These are phyloP conservation scores for Populus davidiana DNA, from an alignment of 345 rosid genomes.

Conservation along the genomic window DNA sequence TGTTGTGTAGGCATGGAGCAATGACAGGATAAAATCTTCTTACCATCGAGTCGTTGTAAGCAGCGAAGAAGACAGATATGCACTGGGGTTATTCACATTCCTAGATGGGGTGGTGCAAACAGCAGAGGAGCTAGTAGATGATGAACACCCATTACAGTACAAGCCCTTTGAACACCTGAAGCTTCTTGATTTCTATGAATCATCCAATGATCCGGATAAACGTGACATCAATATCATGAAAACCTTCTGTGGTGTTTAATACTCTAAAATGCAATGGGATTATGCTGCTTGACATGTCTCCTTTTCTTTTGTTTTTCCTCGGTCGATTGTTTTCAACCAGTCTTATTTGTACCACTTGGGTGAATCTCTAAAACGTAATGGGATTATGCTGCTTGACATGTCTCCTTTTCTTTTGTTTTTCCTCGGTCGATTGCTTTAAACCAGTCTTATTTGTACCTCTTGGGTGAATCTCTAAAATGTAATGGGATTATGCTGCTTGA, in stretches of 20 bases:
- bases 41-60: slow-evolving; percentile 57
- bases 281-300: no score
- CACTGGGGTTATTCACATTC: slow-evolving; percentile 58
- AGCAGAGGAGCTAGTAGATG: slow-evolving; percentile 57
- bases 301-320: no score
- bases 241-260: slow-evolving; percentile 46
- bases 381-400: no score
- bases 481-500: no score
- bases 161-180: slow-evolving; percentile 53
- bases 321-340: no score
- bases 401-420: no score
- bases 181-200: slow-evolving; percentile 42
- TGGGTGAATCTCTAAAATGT: no score
- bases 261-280: no score
- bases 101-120: slow-evolving; percentile 35
- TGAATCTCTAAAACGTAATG: no score
- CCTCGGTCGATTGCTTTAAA: no score
- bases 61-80: slow-evolving; percentile 46
- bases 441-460: no score
- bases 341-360: no score
- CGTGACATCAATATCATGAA: slow-evolving; percentile 47
- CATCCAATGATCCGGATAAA: slow-evolving; percentile 28
- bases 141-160: slow-evolving; percentile 54
- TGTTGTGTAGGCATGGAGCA: slow-evolving; percentile 69
- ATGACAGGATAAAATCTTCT: slow-evolving; percentile 52